A percentile compares a stretch with the other conserved stretches of the same genome.
Evolutionary conservation across 805 yeast genomes (phyloP).

Genomic region (Priceomyces melissophilus): DNA sequence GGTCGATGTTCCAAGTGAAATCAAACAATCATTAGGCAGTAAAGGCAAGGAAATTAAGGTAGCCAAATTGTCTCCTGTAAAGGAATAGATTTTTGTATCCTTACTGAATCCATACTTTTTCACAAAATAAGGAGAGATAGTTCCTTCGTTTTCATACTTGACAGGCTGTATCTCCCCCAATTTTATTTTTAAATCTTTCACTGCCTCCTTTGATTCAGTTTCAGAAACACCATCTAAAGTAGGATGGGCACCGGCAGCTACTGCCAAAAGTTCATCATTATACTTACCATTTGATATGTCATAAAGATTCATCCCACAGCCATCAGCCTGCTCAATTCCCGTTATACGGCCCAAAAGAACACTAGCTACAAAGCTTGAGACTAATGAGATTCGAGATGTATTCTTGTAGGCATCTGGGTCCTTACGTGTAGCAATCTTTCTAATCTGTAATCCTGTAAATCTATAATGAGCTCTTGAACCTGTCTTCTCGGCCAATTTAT

Average conservation of each 20-base stretch:
- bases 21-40: constrained; percentile 67
- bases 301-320: constrained; percentile 90
- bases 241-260: constrained; percentile 51
- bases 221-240: constrained; percentile 33
- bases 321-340: constrained; percentile 77
- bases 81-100: constrained; percentile 62
- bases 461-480: constrained; percentile 89
- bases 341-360: constrained; percentile 63
- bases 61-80: constrained; percentile 91
- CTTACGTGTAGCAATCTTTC: constrained; percentile 58
- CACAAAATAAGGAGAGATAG: constrained; percentile 57
- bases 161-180: constrained; percentile 53
- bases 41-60: constrained; percentile 82
- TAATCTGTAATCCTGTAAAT: constrained; percentile 89
- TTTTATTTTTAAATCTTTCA: constrained; percentile 44
- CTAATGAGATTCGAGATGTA: constrained; percentile 65
- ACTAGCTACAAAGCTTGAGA: constrained; percentile 75
- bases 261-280: constrained; percentile 52
- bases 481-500: constrained; percentile 62
- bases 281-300: constrained; percentile 59
- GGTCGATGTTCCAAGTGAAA: constrained; percentile 90
- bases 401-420: constrained; percentile 50
- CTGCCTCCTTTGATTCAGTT: constrained; percentile 20
- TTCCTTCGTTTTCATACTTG: constrained; percentile 49
- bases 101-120: constrained; percentile 59